Evolutionary conservation across 1,284 basidiomycete genomes (phyloP).

Genomic region (Boletus calvinii): DNA sequence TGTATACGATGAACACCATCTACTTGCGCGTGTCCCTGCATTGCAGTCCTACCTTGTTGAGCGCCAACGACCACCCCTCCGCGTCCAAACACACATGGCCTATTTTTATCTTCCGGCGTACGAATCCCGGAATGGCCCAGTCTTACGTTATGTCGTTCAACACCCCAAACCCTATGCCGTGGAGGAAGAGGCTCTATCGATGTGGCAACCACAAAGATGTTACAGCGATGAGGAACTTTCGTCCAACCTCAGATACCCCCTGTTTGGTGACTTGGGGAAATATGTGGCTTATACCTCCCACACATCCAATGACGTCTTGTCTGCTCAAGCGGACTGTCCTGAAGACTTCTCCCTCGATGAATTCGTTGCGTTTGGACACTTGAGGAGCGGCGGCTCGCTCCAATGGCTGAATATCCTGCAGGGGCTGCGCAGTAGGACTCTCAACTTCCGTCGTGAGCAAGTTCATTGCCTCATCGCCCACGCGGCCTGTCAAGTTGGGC

Average conservation of each 20-base stretch:
- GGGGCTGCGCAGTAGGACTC: constrained; percentile 36
- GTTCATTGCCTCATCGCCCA: constrained; percentile 41
- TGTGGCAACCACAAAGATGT: too few species aligned
- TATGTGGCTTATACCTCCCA: constrained; percentile 28
- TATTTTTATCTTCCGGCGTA: neutral
- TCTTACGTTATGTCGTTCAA: neutral
- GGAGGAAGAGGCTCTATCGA: too few species aligned
- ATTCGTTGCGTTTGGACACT: constrained; percentile 38
- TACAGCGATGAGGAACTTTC: too few species aligned
- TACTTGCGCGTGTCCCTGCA: neutral
- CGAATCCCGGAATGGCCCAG: neutral
- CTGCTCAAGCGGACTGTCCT: constrained; percentile 39
- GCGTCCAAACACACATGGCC: neutral
- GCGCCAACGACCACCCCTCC: neutral
- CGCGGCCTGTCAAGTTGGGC: constrained; percentile 43
- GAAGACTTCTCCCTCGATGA: constrained; percentile 41
- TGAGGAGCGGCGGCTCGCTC: constrained; percentile 43
- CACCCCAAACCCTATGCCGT: too few species aligned
- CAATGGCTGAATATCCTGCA: constrained; percentile 52
- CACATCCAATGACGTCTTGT: constrained; percentile 41
- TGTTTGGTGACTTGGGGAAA: too few species aligned
- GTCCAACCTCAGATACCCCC: too few species aligned
- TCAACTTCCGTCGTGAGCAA: constrained; percentile 38
- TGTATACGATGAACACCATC: too few species aligned
- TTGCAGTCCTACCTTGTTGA: neutral